Percentiles rank a stretch among this genome's conserved stretches.
Evolutionary conservation across 805 yeast genomes (phyloP).

Genomic region (Cyberlindnera nakhonratchasimensis): DNA sequence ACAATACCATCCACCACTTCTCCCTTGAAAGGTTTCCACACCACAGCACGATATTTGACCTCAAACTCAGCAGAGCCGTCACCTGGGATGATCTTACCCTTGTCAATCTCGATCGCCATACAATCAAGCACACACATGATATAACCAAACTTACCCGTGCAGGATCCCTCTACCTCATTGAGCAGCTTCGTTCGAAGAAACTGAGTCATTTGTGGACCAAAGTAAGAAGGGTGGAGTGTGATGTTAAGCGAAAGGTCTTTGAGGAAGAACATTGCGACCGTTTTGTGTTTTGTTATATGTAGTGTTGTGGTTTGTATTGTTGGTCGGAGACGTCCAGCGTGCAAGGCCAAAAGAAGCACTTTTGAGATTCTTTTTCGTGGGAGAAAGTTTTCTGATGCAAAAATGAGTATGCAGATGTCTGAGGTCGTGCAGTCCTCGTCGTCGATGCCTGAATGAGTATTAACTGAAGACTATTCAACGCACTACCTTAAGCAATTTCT

Average conservation of each 20-base stretch:
- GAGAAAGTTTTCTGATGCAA: neutral
- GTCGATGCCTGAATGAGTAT: neutral
- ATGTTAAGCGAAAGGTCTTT: conserved; percentile 90
- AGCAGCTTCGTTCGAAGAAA: conserved; percentile 83
- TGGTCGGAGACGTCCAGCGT: conserved; percentile 3
- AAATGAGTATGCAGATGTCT: neutral
- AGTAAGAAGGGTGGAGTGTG: conserved; percentile 94
- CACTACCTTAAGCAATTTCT: too few relatives aligned
- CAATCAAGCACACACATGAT: conserved; percentile 94
- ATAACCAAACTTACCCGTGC: conserved; percentile 98
- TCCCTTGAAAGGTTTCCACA: conserved; percentile 98
- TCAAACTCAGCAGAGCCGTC: conserved; percentile 95
- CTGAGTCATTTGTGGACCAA: conserved; percentile 97
- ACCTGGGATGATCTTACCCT: conserved; percentile 87
- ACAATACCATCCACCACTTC: conserved; percentile 98
- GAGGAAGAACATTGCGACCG: conserved; percentile 39
- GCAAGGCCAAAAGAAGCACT: neutral
- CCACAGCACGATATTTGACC: conserved; percentile 93
- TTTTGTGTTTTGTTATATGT: conserved; percentile 1
- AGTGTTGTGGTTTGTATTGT: neutral
- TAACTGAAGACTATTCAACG: too few relatives aligned
- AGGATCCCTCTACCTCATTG: conserved; percentile 96
- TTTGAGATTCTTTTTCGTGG: neutral
- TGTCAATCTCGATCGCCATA: conserved; percentile 91
- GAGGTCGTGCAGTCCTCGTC: neutral